These are phyloP conservation scores for Amylocystis lapponica DNA, from an alignment of 768 basidiomycete genomes.

Conservation along the genomic window DNA sequence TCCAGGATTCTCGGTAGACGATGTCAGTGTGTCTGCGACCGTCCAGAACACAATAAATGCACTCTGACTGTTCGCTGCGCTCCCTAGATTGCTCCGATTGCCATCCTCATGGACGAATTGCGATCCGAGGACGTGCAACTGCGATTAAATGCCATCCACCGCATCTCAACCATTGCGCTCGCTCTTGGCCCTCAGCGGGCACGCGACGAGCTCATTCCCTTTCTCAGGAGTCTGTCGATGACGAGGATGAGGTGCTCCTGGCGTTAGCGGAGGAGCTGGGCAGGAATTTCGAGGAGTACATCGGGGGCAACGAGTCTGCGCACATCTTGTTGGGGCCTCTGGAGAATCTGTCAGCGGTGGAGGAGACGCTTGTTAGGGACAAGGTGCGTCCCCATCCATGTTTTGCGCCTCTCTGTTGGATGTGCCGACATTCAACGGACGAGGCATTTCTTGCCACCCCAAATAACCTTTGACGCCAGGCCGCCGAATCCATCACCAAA, in stretches of 20 bases:
- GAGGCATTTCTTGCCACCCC: neutral
- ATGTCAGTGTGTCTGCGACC: slow-evolving; percentile 61
- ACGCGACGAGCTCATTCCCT: slow-evolving; percentile 91
- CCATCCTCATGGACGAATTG: slow-evolving; percentile 95
- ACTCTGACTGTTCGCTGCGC: neutral
- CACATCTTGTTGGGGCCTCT: slow-evolving; percentile 87
- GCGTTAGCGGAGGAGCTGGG: slow-evolving; percentile 96
- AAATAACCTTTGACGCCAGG: slow-evolving; percentile 51
- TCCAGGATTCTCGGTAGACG: slow-evolving; percentile 57
- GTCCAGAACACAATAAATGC: slow-evolving; percentile 5
- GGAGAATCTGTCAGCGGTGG: slow-evolving; percentile 93
- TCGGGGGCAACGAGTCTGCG: slow-evolving; percentile 84
- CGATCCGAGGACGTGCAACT: slow-evolving; percentile 97
- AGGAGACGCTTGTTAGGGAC: slow-evolving; percentile 96
- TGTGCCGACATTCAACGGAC: neutral
- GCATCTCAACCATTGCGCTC: slow-evolving; percentile 95
- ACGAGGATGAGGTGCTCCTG: slow-evolving; percentile 96
- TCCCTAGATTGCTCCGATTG: slow-evolving; percentile 82
- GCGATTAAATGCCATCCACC: slow-evolving; percentile 93
- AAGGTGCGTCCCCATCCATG: slow-evolving; percentile 54
- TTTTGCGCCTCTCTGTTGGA: too few species aligned
- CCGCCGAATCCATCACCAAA: slow-evolving; percentile 93
- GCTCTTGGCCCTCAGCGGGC: slow-evolving; percentile 94
- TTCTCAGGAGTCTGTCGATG: slow-evolving; percentile 99
- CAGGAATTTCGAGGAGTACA: slow-evolving; percentile 86